These are phyloP conservation scores for Neofusicoccum sp. DNA, from an alignment of 2,329 filamentous ascomycete species.

Conservation along the genomic window DNA sequence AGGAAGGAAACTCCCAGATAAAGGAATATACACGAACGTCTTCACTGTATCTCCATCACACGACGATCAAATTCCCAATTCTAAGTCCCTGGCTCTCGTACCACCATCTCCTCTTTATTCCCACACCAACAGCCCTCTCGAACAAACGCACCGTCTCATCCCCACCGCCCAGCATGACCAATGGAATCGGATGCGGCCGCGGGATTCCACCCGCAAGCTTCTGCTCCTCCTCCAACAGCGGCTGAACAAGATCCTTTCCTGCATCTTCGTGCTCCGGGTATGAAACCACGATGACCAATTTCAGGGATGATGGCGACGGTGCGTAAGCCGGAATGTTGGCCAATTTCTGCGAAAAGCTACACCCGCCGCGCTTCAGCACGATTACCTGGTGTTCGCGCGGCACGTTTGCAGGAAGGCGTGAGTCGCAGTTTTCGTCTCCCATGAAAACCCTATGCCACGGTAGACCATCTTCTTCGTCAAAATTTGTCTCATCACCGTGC, in stretches of 20 bases:
- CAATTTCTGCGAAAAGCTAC: constrained; percentile 82
- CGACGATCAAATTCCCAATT: constrained; percentile 77
- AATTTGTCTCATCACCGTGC: constrained; percentile 34
- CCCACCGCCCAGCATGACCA: constrained; percentile 81
- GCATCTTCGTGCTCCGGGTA: constrained; percentile 52
- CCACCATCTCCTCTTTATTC: constrained; percentile 75
- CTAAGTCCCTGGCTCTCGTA: constrained; percentile 78
- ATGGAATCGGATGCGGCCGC: constrained; percentile 72
- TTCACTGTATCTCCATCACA: constrained; percentile 29
- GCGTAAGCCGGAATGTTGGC: constrained; percentile 79
- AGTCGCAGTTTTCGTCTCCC: constrained; percentile 66
- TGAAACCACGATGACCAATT: constrained; percentile 79
- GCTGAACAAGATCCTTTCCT: constrained; percentile 55
- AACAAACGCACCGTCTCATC: constrained; percentile 67
- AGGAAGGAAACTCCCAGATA: too few species aligned
- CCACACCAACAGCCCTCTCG: constrained; percentile 65
- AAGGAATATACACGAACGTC: background rate
- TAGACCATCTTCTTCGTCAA: constrained; percentile 48
- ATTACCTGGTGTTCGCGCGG: constrained; percentile 71
- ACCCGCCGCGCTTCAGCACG: constrained; percentile 78
- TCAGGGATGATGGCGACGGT: constrained; percentile 63
- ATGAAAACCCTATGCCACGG: constrained; percentile 73
- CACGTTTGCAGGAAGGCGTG: constrained; percentile 55
- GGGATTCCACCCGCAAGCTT: constrained; percentile 68
- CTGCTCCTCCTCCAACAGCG: constrained; percentile 76